phyloP scores from a whole-genome alignment of 2,329 filamentous ascomycete genomes.

The Chalaropsis ovoidea region DNA sequence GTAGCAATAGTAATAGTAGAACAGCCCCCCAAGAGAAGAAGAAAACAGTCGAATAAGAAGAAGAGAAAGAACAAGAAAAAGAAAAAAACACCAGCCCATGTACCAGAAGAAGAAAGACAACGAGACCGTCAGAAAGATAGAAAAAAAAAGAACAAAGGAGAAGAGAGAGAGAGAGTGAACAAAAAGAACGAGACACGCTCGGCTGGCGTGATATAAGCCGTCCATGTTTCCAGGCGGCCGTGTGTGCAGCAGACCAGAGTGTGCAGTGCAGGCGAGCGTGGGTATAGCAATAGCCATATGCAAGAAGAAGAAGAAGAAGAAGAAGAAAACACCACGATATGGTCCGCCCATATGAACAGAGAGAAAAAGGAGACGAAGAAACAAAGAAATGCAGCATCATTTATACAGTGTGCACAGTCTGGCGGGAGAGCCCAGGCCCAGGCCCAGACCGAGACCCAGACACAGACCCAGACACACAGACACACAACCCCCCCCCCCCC shows the following conservation, averaged over 20 bases:
- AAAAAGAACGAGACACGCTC: slow-evolving; percentile 17
- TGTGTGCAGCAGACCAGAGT: too few species aligned
- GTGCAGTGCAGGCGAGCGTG: too few species aligned
- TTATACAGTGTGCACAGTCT: neutral
- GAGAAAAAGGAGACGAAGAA: neutral
- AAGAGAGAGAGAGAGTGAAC: slow-evolving; percentile 16
- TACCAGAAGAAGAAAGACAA: slow-evolving; percentile 5
- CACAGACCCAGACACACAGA: neutral
- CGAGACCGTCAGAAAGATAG: neutral
- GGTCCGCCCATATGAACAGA: slow-evolving; percentile 8
- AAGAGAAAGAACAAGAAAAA: slow-evolving; percentile 13
- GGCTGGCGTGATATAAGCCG: neutral
- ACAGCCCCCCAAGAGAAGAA: slow-evolving; percentile 11
- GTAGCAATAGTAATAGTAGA: slow-evolving; percentile 15
- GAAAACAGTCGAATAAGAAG: neutral
- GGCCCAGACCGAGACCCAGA: neutral
- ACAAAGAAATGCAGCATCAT: slow-evolving; percentile 13
- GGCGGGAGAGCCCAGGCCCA: neutral
- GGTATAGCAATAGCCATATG: neutral
- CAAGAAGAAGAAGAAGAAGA: neutral
- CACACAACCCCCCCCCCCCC: too few species aligned
- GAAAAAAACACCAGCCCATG: neutral
- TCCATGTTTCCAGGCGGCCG: neutral
- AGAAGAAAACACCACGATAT: neutral
- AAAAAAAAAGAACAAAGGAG: slow-evolving; percentile 18